phyloP scores from a whole-genome alignment of 1,139 yeast species.

The Nematodospora anomalae region DNA sequence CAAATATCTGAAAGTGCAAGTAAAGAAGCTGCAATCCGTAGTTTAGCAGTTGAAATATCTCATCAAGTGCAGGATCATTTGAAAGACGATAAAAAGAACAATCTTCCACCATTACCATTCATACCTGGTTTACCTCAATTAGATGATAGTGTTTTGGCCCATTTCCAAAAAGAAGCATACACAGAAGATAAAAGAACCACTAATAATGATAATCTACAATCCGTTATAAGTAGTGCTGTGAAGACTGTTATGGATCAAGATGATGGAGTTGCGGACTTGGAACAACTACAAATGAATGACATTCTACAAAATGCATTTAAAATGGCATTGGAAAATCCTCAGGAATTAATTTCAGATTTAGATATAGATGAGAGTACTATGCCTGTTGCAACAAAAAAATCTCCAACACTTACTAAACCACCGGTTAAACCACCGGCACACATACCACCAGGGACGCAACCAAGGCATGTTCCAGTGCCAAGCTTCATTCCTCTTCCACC shows the following conservation, averaged over 20 bases:
- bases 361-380: slow-evolving; percentile 32
- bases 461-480: neutral
- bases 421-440: slow-evolving; percentile 2
- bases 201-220: slow-evolving; percentile 16
- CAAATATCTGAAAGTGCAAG: slow-evolving; percentile 17
- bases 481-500: neutral
- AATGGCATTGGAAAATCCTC: slow-evolving; percentile 70
- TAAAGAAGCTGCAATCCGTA: slow-evolving; percentile 28
- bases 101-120: slow-evolving; percentile 13
- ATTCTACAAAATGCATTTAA: slow-evolving; percentile 72
- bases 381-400: slow-evolving; percentile 7
- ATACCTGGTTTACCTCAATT: slow-evolving; percentile 32
- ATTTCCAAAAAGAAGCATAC: slow-evolving; percentile 39
- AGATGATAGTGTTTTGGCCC: slow-evolving; percentile 40
- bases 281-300: slow-evolving; percentile 57
- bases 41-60: slow-evolving; percentile 35
- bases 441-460: slow-evolving; percentile 1
- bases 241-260: slow-evolving; percentile 22
- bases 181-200: slow-evolving; percentile 19
- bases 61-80: slow-evolving; percentile 34
- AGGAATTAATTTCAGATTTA: slow-evolving; percentile 51
- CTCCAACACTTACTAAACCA: slow-evolving; percentile 1
- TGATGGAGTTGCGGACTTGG: slow-evolving; percentile 39
- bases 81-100: slow-evolving; percentile 16
- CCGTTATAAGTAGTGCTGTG: slow-evolving; percentile 28